These are phyloP conservation scores for Aspergillus persii DNA, from an alignment of 2,329 filamentous ascomycete genomes.

Conservation along the genomic window DNA sequence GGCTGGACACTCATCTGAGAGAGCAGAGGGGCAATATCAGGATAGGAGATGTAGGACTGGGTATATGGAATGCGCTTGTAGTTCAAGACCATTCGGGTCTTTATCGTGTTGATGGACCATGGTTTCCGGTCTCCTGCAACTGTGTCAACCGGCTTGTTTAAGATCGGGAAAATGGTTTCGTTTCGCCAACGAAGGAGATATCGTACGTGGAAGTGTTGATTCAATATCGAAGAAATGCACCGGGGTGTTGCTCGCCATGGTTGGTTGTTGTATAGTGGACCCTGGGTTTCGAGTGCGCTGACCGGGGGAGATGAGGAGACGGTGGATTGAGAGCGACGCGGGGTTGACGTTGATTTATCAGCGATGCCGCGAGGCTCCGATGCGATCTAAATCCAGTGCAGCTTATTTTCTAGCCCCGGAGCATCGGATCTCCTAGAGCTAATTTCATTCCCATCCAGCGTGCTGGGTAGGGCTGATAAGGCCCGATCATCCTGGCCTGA, in stretches of 20 bases:
- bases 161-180: neutral
- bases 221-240: constrained; percentile 37
- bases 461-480: neutral
- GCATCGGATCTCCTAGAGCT: neutral
- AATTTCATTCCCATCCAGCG: neutral
- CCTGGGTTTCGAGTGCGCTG: too few species aligned
- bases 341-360: neutral
- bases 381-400: neutral
- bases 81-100: constrained; percentile 25
- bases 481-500: neutral
- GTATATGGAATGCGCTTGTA: constrained; percentile 28
- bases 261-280: neutral
- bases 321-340: neutral
- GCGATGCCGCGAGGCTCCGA: neutral
- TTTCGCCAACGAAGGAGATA: neutral
- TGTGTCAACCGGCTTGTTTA: neutral
- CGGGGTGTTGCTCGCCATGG: constrained; percentile 24
- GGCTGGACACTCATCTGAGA: constrained; percentile 23
- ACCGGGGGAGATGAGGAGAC: neutral
- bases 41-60: constrained; percentile 27
- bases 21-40: constrained; percentile 29
- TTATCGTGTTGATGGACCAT: constrained; percentile 29
- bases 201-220: constrained; percentile 27
- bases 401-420: neutral
- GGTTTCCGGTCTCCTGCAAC: constrained; percentile 27